These are phyloP conservation scores for Ceratocystis huliohia DNA, from an alignment of 2,329 filamentous ascomycete genomes.

Conservation along the genomic window DNA sequence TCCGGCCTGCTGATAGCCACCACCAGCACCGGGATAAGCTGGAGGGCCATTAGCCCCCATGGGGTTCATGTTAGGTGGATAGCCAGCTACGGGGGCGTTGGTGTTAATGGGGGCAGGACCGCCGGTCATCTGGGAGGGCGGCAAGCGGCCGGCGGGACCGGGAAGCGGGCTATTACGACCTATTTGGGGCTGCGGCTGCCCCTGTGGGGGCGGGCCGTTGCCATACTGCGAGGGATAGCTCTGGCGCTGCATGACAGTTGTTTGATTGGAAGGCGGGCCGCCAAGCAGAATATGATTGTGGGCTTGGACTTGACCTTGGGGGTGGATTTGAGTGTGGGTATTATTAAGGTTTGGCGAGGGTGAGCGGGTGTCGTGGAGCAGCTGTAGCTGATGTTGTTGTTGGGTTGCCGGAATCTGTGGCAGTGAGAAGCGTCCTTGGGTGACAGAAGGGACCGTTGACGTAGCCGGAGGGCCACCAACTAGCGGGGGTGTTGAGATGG, in stretches of 20 bases:
- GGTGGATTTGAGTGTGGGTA: background rate
- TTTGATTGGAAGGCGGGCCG: constrained; percentile 21
- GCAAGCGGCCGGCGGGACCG: constrained; percentile 40
- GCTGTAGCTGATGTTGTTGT: constrained; percentile 13
- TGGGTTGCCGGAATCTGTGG: constrained; percentile 11
- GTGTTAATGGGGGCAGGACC: constrained; percentile 57
- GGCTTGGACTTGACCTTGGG: background rate
- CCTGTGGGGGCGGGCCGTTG: constrained; percentile 7
- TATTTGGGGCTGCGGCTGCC: constrained; percentile 23
- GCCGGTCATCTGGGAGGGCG: constrained; percentile 48
- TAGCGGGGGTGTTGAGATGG: constrained; percentile 11
- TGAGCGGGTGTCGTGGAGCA: constrained; percentile 15
- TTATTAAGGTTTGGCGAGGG: constrained; percentile 35
- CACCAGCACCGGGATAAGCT: constrained; percentile 36
- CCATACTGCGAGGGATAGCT: constrained; percentile 26
- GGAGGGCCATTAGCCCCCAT: constrained; percentile 32
- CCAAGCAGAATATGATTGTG: constrained; percentile 3
- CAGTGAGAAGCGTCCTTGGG: constrained; percentile 14
- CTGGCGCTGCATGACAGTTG: constrained; percentile 49
- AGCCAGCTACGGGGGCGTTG: constrained; percentile 44
- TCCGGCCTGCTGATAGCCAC: constrained; percentile 30
- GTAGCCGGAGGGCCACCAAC: background rate
- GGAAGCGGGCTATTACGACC: constrained; percentile 43
- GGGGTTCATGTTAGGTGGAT: constrained; percentile 42
- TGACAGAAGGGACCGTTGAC: background rate